Evolutionary conservation across 495 filamentous ascomycete genomes (phyloP), one percentile per base, ranked within the genome.

Genomic region (Thozetella sp.): DNA sequence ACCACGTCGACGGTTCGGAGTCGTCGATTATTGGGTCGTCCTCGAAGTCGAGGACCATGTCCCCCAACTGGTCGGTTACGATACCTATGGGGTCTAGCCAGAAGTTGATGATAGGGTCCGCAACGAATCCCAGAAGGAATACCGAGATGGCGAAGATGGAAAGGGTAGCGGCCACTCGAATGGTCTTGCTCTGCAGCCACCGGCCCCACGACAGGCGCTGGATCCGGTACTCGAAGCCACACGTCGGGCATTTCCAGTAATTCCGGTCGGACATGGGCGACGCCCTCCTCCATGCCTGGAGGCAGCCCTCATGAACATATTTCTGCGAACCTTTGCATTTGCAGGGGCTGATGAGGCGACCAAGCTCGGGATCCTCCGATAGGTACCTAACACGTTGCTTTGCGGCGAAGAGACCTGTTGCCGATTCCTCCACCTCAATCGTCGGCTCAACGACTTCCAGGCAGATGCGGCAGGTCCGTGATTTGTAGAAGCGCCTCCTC

Each of bases 281-380:
- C 11, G 89, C 80, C 53, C 88, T 80, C 59, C 95, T 88, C 95
- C 95, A 98, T 26, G 81, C 75, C 68, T 93, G 88, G 20, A 99
- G 80, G 71, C 95, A 99, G n/a, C 87, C 90, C 70, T 97, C 91
- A 72, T 99, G 95, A 30, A 98, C 93, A 78, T 96, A 97, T 74
- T 89, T 89, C 58, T 93, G 91, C 15, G 89, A 91, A 55, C 95
- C 95, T 75, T 90, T 94, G 79, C 95, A 99, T 72, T 88, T 86
- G 80, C 95, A 99, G 3, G 95, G 95, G 25, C 91, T 88, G 52
- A 99, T 81, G n/a, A 99, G 78, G 3, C 92, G 88, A 40, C 92
- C 93, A 30, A 84, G 76, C 57, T 90, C 84, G n/a, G 87, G 85
- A 63, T 88, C 91, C 53, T 84, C 78, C 1, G 92, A 94, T 17